Evolutionary conservation across 83 land plant genomes (phyloP), one percentile per base, ranked within the genome.

Genomic region (Picea mariana): DNA sequence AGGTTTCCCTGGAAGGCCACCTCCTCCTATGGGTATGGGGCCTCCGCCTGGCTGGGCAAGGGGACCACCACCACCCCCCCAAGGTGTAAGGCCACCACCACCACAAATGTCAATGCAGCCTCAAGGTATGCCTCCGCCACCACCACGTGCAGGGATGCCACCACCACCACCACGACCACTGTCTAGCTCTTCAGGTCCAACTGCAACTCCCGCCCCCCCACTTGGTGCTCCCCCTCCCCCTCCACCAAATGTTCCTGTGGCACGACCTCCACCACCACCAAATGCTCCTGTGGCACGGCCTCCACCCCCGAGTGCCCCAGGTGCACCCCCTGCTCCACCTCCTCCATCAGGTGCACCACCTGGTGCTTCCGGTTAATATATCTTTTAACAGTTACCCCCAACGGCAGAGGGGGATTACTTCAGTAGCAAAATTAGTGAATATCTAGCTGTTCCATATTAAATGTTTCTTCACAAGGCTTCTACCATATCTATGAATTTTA

Each of bases 41-140:
- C 91, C 86, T 21, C 88, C 91, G 1, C 90, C 91, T 47, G 73
- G 82, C 55, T 89, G 94, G 93, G 80, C 85, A 60, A 82, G 89
- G 40, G 90, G 84, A 12, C 94, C 91, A 3, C 91, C 93, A 82
- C 94, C 95, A 18, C 86, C 90, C 5, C 93, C 85, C 38, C 93
- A 87, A 75, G 66, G 77, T 79, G 91, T 87, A 38, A 86, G 89
- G 82, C 86, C 88, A 15, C 81, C 82, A 44, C 91, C 86, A 86
- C 80, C 73, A 82, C 71, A 82, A 12, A 84, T 83, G 87, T 66
- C 84, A 9, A 38, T 81, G 76, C 82, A 68, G 75, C 82, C 87
- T 59, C 87, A 85, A 67, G 87, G 87, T 59, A 87, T 89, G 90
- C 92, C 92, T 5, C 93, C 89, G 13, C 90, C 91, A 38, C 97